phyloP scores from a whole-genome alignment of 2,329 filamentous ascomycete genomes.

The Sporothrix luriei region DNA sequence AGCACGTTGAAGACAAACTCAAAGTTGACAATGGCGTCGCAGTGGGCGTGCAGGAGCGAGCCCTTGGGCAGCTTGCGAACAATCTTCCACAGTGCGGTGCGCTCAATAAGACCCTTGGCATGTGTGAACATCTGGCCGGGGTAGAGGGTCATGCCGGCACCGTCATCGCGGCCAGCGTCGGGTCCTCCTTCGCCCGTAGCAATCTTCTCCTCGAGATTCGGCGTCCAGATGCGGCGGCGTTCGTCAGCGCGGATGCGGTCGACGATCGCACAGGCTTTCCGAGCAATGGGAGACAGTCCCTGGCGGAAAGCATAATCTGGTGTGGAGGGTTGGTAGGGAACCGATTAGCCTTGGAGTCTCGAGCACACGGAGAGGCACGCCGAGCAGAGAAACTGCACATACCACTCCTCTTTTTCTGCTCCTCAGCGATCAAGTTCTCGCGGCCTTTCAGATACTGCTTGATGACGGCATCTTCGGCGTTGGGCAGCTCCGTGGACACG shows the following conservation, averaged over 20 bases:
- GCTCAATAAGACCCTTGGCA: conserved; percentile 83
- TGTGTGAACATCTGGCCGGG: conserved; percentile 93
- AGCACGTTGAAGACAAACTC: conserved; percentile 75
- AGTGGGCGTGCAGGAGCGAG: conserved; percentile 78
- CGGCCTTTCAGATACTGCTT: conserved; percentile 79
- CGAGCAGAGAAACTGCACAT: conserved; percentile 41
- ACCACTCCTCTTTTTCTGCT: conserved; percentile 82
- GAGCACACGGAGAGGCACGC: not conserved
- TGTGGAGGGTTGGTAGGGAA: not conserved
- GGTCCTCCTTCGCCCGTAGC: conserved; percentile 60
- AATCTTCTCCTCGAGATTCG: conserved; percentile 69
- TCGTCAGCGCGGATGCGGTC: conserved; percentile 78
- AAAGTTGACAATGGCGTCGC: conserved; percentile 89
- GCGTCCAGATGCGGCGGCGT: conserved; percentile 73
- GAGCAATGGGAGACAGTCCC: conserved; percentile 75
- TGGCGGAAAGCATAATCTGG: conserved; percentile 70
- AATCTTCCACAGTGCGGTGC: conserved; percentile 82
- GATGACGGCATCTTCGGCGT: conserved; percentile 70
- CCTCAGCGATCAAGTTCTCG: conserved; percentile 73
- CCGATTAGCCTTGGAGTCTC: not conserved
- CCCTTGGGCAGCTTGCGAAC: conserved; percentile 88
- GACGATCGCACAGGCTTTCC: conserved; percentile 77
- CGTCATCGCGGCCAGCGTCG: conserved; percentile 39
- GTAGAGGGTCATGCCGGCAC: conserved; percentile 53
- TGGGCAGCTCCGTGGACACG: conserved; percentile 59